phyloP scores from a whole-genome alignment of 768 basidiomycete genomes.

The Leccinellum luteum region DNA sequence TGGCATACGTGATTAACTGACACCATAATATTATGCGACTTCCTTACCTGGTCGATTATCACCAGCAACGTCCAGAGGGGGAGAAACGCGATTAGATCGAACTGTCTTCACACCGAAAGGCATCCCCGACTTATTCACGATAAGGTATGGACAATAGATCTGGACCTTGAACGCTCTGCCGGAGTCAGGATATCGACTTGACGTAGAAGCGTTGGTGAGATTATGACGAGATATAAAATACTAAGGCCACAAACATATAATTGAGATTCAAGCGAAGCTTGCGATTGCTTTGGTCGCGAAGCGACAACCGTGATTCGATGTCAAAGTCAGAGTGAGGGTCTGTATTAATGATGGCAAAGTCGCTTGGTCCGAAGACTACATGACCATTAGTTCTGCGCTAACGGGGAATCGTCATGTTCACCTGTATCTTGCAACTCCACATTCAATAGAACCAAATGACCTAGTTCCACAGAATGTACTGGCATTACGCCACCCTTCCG shows the following conservation, averaged over 20 bases:
- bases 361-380: conserved; percentile 86
- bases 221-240: neutral
- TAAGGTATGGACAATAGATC: conserved; percentile 85
- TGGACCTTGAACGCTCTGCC: conserved; percentile 97
- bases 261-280: conserved; percentile 83
- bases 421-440: conserved; percentile 90
- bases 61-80: conserved; percentile 82
- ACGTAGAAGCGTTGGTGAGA: conserved; percentile 7
- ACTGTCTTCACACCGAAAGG: conserved; percentile 72
- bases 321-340: conserved; percentile 89
- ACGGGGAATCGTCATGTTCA: conserved; percentile 27
- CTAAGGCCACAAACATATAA: conserved; percentile 68
- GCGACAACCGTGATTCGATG: conserved; percentile 64
- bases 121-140: conserved; percentile 90
- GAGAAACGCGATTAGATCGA: conserved; percentile 58
- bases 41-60: conserved; percentile 58
- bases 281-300: conserved; percentile 71
- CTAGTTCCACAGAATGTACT: conserved; percentile 90
- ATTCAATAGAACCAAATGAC: conserved; percentile 86
- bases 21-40: conserved; percentile 12
- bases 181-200: conserved; percentile 76
- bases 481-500: conserved; percentile 94
- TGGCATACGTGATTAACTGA: conserved; percentile 6
- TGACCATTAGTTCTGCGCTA: neutral
- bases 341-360: conserved; percentile 96